phyloP scores from a whole-genome alignment of 2,329 filamentous ascomycete genomes.

The Balansia obtecta region DNA sequence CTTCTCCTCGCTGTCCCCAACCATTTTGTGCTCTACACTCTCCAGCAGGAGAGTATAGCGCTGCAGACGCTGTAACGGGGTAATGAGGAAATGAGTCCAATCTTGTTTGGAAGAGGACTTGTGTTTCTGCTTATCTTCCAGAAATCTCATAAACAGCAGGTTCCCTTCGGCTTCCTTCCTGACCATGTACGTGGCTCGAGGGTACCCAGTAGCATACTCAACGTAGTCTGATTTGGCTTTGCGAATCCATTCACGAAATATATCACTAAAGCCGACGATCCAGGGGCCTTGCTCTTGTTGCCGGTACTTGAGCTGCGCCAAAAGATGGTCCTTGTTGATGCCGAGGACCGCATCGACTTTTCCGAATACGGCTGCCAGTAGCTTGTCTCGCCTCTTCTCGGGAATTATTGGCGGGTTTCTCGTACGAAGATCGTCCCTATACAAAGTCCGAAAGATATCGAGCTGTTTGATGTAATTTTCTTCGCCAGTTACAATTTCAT shows the following conservation, averaged over 20 bases:
- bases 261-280: constrained; percentile 87
- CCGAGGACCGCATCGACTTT: constrained; percentile 79
- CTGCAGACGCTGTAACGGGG: constrained; percentile 84
- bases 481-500: constrained; percentile 90
- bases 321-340: constrained; percentile 83
- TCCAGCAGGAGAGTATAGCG: constrained; percentile 74
- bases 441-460: constrained; percentile 72
- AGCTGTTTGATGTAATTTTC: constrained; percentile 84
- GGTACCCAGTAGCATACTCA: constrained; percentile 82
- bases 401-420: constrained; percentile 72
- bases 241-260: constrained; percentile 96
- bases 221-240: constrained; percentile 84
- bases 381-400: constrained; percentile 64
- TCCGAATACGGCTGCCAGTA: constrained; percentile 78
- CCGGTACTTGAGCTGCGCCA: constrained; percentile 90
- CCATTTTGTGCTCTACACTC: constrained; percentile 75
- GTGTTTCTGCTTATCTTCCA: constrained; percentile 68
- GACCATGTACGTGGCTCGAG: constrained; percentile 69
- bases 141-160: constrained; percentile 71
- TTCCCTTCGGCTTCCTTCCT: constrained; percentile 78
- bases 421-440: constrained; percentile 64
- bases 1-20: constrained; percentile 80
- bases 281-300: constrained; percentile 95
- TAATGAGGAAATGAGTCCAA: constrained; percentile 91
- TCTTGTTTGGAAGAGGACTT: constrained; percentile 71